A percentile compares a stretch with the other conserved stretches of the same genome.
phyloP scores from a whole-genome alignment of 768 basidiomycete species.

The Calocybe cyanea region DNA sequence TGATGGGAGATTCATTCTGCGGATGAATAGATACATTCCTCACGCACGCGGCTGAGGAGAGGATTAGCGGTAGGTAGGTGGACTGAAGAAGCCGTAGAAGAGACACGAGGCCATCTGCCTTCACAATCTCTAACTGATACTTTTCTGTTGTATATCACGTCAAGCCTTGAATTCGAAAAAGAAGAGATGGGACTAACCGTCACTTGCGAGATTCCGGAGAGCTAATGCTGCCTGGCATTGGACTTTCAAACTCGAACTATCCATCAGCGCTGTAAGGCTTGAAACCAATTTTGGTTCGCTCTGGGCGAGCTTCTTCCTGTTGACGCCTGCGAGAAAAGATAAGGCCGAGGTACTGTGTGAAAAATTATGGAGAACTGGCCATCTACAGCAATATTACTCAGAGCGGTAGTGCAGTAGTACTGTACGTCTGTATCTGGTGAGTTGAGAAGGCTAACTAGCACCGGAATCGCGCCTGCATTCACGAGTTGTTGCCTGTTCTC shows the following conservation, averaged over 20 bases:
- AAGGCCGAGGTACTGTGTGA: background rate
- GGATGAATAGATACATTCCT: conserved; percentile 99
- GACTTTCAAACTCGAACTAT: conserved; percentile 94
- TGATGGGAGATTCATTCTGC: conserved; percentile 97
- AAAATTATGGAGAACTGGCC: conserved; percentile 37
- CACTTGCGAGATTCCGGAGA: conserved; percentile 92
- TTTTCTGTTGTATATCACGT: conserved; percentile 60
- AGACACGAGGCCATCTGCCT: conserved; percentile 87
- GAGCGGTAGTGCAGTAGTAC: conserved; percentile 98
- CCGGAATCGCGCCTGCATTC: conserved; percentile 97
- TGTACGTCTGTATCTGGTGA: conserved; percentile 99
- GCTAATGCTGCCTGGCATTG: conserved; percentile 98
- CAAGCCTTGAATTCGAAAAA: background rate
- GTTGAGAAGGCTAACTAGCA: conserved; percentile 90
- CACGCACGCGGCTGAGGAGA: conserved; percentile 97
- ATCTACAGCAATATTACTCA: conserved; percentile 98
- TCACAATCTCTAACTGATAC: conserved; percentile 98
- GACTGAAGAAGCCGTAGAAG: conserved; percentile 93
- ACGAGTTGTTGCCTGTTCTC: conserved; percentile 99
- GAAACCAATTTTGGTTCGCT: conserved; percentile 93
- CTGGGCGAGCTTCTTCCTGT: conserved; percentile 91
- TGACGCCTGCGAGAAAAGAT: conserved; percentile 50
- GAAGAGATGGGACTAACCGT: conserved; percentile 53
- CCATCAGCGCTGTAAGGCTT: conserved; percentile 94
- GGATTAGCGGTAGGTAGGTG: conserved; percentile 94